Evolutionary conservation across 768 basidiomycete species (phyloP).

Genomic region (Hydnomerulius pinastri): DNA sequence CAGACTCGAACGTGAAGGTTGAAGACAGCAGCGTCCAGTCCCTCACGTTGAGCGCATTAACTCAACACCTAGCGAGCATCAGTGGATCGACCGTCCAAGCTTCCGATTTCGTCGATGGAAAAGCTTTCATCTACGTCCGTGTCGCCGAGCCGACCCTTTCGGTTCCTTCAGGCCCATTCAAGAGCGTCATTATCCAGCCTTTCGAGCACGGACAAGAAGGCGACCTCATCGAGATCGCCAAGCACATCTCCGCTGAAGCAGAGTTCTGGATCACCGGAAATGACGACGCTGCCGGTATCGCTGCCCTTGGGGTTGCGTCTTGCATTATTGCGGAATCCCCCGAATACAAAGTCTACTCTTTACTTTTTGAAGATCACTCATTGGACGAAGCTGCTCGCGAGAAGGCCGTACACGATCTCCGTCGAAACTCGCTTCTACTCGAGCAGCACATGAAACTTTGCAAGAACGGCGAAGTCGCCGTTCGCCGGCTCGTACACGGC

Average conservation of each 20-base stretch:
- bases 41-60: not conserved
- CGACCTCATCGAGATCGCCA: conserved; percentile 15
- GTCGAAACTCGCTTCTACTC: conserved; percentile 10
- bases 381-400: conserved; percentile 9
- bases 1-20: conserved; percentile 1
- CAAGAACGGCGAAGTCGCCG: conserved; percentile 16
- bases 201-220: conserved; percentile 17
- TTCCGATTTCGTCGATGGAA: not conserved
- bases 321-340: conserved; percentile 17
- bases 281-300: conserved; percentile 20
- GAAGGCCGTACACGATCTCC: conserved; percentile 12
- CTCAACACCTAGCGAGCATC: not conserved
- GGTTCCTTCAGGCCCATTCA: conserved; percentile 8
- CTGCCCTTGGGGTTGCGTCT: conserved; percentile 14
- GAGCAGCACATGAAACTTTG: conserved; percentile 18
- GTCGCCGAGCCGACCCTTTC: not conserved
- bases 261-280: conserved; percentile 18
- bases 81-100: conserved; percentile 1
- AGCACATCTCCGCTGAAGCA: conserved; percentile 10
- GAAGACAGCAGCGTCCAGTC: not conserved
- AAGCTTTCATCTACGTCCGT: not conserved
- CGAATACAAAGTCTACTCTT: conserved; percentile 16
- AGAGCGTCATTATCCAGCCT: conserved; percentile 12
- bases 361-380: conserved; percentile 18
- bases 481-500: conserved; percentile 20